phyloP scores from a whole-genome alignment of 768 basidiomycete species.

The Hebeloma cylindrosporum region DNA sequence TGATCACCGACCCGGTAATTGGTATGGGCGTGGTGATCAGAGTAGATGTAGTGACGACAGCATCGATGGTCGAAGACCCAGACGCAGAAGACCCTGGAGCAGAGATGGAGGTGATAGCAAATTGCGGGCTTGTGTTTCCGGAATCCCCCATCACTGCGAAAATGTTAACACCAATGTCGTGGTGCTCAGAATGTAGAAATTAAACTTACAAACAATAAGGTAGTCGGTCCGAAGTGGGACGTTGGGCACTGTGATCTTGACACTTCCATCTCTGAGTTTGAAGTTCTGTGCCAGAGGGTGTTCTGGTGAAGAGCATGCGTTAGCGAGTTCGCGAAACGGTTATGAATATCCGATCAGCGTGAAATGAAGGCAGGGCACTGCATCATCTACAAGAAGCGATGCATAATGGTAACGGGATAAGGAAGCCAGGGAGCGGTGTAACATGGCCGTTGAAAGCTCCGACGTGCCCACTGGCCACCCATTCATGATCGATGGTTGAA shows the following conservation, averaged over 20 bases:
- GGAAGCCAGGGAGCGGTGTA: no score
- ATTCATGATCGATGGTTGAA: neutral
- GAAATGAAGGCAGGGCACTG: no score
- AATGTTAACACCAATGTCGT: slow-evolving; percentile 4
- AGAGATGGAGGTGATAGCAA: slow-evolving; percentile 58
- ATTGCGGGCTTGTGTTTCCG: slow-evolving; percentile 58
- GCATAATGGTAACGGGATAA: no score
- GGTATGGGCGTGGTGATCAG: slow-evolving; percentile 30
- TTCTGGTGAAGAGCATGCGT: slow-evolving; percentile 37
- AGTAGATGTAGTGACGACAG: slow-evolving; percentile 22
- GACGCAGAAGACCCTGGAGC: slow-evolving; percentile 20
- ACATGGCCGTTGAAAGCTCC: neutral
- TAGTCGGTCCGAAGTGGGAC: slow-evolving; percentile 48
- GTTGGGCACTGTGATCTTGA: slow-evolving; percentile 51
- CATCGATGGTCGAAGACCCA: slow-evolving; percentile 8
- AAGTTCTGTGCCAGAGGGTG: slow-evolving; percentile 58
- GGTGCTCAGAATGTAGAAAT: neutral
- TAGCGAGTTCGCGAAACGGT: no score
- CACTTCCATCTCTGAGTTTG: slow-evolving; percentile 49
- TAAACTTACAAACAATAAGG: slow-evolving; percentile 61
- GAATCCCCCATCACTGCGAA: slow-evolving; percentile 64
- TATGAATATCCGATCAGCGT: no score
- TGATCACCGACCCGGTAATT: slow-evolving; percentile 32
- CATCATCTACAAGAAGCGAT: no score
- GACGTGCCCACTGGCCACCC: neutral